Conservation (phyloP, 345 rosid genomes). For the Citrus sinensis region DNA sequence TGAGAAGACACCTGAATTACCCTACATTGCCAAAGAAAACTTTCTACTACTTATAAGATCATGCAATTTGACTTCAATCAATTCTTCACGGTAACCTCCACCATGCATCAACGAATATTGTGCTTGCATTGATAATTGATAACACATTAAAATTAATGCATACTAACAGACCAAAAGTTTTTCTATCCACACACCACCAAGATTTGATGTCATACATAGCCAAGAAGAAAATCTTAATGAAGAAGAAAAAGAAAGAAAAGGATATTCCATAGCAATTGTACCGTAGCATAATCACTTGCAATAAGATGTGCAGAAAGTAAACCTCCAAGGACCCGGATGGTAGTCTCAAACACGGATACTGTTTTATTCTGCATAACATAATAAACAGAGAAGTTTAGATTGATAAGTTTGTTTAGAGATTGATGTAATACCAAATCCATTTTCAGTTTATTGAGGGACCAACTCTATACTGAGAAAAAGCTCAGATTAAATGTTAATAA, state of each 20-base stretch:
- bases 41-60: background rate
- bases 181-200: background rate
- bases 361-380: slow-evolving; percentile 79
- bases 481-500: background rate
- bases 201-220: background rate
- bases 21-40: background rate
- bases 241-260: slow-evolving; percentile 6
- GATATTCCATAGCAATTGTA: slow-evolving; percentile 16
- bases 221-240: slow-evolving; percentile 4
- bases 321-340: slow-evolving; percentile 93
- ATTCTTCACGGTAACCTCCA: background rate
- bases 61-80: background rate
- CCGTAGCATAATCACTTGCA: slow-evolving; percentile 98
- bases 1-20: no score
- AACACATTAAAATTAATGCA: background rate
- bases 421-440: background rate
- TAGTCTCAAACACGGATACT: slow-evolving; percentile 89
- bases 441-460: background rate
- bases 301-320: slow-evolving; percentile 97
- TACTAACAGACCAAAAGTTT: background rate
- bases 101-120: background rate
- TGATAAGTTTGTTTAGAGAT: background rate
- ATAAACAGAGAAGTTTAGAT: slow-evolving; percentile 18
- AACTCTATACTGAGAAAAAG: background rate
- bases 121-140: background rate